Conservation (phyloP, 768 basidiomycete species). For the Boletus vermiculosoides region DNA sequence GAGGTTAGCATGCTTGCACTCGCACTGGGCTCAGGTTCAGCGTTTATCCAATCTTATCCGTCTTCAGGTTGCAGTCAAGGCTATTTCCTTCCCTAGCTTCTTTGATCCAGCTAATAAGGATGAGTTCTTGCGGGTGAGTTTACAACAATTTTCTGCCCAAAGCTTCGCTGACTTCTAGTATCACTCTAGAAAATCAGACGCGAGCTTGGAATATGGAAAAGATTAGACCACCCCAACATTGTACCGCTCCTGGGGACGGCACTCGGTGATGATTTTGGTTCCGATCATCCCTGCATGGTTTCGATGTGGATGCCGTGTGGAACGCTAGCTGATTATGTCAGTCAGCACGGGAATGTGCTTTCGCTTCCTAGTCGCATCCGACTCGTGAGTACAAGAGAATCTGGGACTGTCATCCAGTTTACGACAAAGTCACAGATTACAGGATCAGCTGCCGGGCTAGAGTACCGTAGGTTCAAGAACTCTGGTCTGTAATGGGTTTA, state of each 20-base stretch:
- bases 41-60: neutral
- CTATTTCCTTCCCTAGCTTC: neutral
- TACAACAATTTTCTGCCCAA: neutral
- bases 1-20: neutral
- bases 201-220: slow-evolving; percentile 7
- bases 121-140: neutral
- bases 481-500: neutral
- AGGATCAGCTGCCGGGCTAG: neutral
- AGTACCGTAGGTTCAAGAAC: neutral
- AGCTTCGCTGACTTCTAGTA: neutral
- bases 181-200: slow-evolving; percentile 2
- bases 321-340: neutral
- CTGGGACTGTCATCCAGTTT: neutral
- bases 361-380: neutral
- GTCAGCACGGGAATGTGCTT: neutral
- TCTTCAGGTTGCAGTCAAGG: slow-evolving; percentile 10
- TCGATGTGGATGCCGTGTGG: slow-evolving; percentile 9
- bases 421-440: neutral
- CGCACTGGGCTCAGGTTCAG: neutral
- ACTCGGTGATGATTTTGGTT: neutral
- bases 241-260: slow-evolving; percentile 6
- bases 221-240: slow-evolving; percentile 8
- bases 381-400: no score
- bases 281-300: slow-evolving; percentile 7
- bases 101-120: neutral